Base-by-base conservation (phyloP, 2,329 filamentous ascomycete genomes). In the Decorospora gaudefroyi region DNA sequence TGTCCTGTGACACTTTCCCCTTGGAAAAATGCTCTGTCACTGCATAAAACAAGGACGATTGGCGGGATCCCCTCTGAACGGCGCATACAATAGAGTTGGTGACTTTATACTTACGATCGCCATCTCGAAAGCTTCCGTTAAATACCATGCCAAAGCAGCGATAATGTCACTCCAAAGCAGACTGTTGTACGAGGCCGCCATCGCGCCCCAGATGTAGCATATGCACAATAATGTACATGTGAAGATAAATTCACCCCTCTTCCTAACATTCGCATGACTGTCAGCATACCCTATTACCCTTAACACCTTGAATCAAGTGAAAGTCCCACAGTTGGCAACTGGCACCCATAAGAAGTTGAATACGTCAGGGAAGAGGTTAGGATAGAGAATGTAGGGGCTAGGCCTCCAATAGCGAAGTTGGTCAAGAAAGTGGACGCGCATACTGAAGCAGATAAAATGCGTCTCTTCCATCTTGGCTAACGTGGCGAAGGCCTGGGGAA, bases 261-360 rank as follows among this genome's bases (percentile, higher is more conserved):
- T 73, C 8, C 76, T 76, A 41, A 76, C 73, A 43, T 72, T n/a
- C n/a, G n/a, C n/a, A n/a, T n/a, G n/a, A n/a, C n/a, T n/a, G n/a
- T n/a, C n/a, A n/a, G n/a, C n/a, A n/a, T n/a, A n/a, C n/a, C n/a
- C n/a, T n/a, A n/a, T n/a, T n/a, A n/a, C n/a, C n/a, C n/a, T n/a
- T n/a, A n/a, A n/a, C n/a, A n/a, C n/a, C n/a, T n/a, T n/a, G n/a
- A n/a, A n/a, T n/a, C n/a, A 27, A 31, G n/a, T 18, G 13, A 4
- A 19, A 22, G 23, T 25, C 18, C 26, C 31, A n/a, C n/a, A 74
- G 16, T 72, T 75, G 38, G 74, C 70, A 7, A 78, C 50, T 10
- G 76, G 76, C 4, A 78, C 74, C 75, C 75, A 78, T 54, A 78
- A 67, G 65, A 79, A 78, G 52, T 79, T 79, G 57, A 75, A 76